Evolutionary conservation across 305 asterid species (phyloP).

Genomic region (Striga hermonthica): DNA sequence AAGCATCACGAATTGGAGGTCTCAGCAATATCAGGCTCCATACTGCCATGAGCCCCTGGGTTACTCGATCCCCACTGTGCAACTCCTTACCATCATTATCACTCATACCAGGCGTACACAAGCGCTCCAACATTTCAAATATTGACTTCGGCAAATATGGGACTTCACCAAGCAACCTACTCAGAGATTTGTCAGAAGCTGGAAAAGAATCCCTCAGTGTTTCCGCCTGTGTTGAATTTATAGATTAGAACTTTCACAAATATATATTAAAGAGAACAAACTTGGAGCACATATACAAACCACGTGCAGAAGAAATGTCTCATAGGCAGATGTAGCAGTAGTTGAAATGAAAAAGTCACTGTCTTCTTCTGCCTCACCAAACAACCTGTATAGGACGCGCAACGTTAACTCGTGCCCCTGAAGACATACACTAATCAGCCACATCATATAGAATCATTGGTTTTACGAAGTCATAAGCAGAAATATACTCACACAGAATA

Average conservation of each 20-base stretch:
- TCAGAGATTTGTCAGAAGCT: conserved; percentile 90
- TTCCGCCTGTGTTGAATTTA: conserved; percentile 64
- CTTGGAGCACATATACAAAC: conserved; percentile 42
- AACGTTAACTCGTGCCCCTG: conserved; percentile 99
- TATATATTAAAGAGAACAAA: conserved; percentile 31
- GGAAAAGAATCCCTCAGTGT: conserved; percentile 87
- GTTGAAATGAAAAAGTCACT: conserved; percentile 86
- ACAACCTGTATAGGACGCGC: conserved; percentile 90
- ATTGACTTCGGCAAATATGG: conserved; percentile 84
- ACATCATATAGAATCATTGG: conserved; percentile 29
- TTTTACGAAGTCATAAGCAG: conserved; percentile 28
- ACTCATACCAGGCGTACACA: conserved; percentile 77
- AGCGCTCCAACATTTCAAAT: conserved; percentile 68
- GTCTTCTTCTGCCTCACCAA: conserved; percentile 95
- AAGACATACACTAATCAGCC: conserved; percentile 59
- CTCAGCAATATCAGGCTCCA: conserved; percentile 91
- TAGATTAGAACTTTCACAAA: conserved; percentile 25
- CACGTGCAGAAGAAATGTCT: conserved; percentile 87
- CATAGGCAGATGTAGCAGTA: conserved; percentile 84
- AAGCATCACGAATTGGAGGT: conserved; percentile 86
- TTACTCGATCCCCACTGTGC: conserved; percentile 85
- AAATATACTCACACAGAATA: conserved; percentile 15
- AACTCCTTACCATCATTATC: conserved; percentile 65
- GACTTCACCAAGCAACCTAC: conserved; percentile 88
- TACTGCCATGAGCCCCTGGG: conserved; percentile 90